Conservation (phyloP, 441 rosid species). For the Erodium texanum region DNA sequence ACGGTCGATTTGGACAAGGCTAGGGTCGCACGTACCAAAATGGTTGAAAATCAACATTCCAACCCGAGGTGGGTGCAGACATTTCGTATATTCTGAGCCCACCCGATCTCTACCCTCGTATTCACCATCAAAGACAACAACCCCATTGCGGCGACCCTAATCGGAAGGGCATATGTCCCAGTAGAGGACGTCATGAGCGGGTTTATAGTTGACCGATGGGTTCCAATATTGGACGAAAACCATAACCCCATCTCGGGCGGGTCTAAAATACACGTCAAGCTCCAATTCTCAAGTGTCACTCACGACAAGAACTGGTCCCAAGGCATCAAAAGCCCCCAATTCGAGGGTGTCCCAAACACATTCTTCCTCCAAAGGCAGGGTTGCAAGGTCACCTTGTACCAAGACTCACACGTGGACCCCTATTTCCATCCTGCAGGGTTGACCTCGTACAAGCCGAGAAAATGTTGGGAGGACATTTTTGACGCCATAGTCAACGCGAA, state of each 20-base stretch:
- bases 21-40: conserved; percentile 22
- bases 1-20: conserved; percentile 21
- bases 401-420: conserved; percentile 31
- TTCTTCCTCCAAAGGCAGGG: conserved; percentile 28
- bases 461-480: conserved; percentile 36
- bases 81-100: conserved; percentile 29
- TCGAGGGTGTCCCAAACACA: conserved; percentile 29
- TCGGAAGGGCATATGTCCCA: conserved; percentile 29
- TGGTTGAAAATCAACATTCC: conserved; percentile 10
- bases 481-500: conserved; percentile 26
- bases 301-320: conserved; percentile 19
- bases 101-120: conserved; percentile 20
- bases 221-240: conserved; percentile 14
- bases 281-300: conserved; percentile 24
- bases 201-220: conserved; percentile 18
- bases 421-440: conserved; percentile 19
- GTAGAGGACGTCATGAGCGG: conserved; percentile 18
- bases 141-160: conserved; percentile 21
- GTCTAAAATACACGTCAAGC: conserved; percentile 26
- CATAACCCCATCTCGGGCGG: conserved; percentile 14
- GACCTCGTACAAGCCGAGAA: conserved; percentile 13
- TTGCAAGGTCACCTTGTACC: conserved; percentile 33
- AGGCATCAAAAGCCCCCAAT: conserved; percentile 24
- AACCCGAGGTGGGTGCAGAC: conserved; percentile 28
- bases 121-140: conserved; percentile 27